Conservation (phyloP, 2,329 filamentous ascomycete species). For the Arachnomyces sp. region DNA sequence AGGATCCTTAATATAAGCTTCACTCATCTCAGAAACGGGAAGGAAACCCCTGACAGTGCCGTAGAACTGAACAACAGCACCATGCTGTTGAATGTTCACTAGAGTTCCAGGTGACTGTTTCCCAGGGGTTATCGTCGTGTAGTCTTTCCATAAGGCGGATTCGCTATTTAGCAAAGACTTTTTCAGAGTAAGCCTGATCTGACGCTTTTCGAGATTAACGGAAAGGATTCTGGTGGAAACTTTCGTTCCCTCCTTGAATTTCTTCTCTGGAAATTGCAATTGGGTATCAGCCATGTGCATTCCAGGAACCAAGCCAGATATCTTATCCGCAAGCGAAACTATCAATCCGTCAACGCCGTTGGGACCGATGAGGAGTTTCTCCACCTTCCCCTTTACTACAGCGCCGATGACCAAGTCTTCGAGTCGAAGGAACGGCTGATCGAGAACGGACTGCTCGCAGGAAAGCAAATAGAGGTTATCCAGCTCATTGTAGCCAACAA, state of each 20-base stretch:
- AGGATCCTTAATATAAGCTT: constrained; percentile 86
- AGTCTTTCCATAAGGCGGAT: constrained; percentile 66
- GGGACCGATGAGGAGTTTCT: constrained; percentile 71
- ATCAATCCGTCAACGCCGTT: constrained; percentile 74
- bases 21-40: constrained; percentile 94
- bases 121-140: constrained; percentile 63
- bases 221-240: constrained; percentile 83
- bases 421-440: constrained; percentile 82
- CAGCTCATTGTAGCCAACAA: constrained; percentile 78
- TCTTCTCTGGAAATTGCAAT: constrained; percentile 89
- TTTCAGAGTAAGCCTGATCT: constrained; percentile 82
- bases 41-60: constrained; percentile 75
- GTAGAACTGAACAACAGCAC: constrained; percentile 90
- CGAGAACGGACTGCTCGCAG: constrained; percentile 69
- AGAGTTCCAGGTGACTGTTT: constrained; percentile 80
- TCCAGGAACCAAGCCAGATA: constrained; percentile 80
- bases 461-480: constrained; percentile 83
- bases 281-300: constrained; percentile 81
- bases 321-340: constrained; percentile 74
- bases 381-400: constrained; percentile 71
- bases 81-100: constrained; percentile 66
- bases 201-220: constrained; percentile 63
- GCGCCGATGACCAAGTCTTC: constrained; percentile 80
- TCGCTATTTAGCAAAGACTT: constrained; percentile 92
- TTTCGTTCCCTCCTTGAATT: constrained; percentile 77